Evolutionary conservation across 1,284 basidiomycete genomes (phyloP).

Genomic region (Polyporus tsugae): DNA sequence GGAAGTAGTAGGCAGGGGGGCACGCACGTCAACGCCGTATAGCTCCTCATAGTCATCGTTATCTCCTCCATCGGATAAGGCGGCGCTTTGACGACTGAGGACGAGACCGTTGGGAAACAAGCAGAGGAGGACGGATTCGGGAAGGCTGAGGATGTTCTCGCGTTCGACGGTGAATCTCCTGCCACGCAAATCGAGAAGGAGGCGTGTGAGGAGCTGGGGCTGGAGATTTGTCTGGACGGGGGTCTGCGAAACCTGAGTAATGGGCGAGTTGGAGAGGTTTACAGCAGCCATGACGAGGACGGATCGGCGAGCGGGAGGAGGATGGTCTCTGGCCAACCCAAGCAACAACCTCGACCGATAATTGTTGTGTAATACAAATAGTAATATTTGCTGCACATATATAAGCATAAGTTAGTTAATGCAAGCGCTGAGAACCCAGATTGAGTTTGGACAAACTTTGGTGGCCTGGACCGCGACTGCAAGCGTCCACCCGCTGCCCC

Average conservation of each 20-base stretch:
- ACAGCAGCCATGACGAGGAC: conserved; percentile 54
- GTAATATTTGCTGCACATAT: background rate
- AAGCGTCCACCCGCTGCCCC: background rate
- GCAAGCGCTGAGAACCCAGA: background rate
- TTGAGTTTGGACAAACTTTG: conserved; percentile 19
- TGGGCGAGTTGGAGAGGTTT: conserved; percentile 74
- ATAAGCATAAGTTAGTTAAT: background rate
- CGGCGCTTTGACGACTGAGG: conserved; percentile 85
- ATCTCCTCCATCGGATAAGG: conserved; percentile 75
- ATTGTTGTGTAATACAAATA: background rate
- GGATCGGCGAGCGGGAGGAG: conserved; percentile 15
- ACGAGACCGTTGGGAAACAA: conserved; percentile 98
- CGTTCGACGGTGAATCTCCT: conserved; percentile 94
- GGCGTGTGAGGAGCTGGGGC: conserved; percentile 84
- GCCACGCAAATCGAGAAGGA: conserved; percentile 93
- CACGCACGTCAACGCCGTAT: conserved; percentile 93
- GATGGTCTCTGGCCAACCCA: conserved; percentile 25
- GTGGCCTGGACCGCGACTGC: background rate
- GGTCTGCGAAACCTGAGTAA: conserved; percentile 85
- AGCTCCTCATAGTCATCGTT: conserved; percentile 93
- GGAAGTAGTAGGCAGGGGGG: conserved; percentile 19
- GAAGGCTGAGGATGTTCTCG: conserved; percentile 98
- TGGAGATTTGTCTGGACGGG: conserved; percentile 78
- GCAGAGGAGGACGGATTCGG: conserved; percentile 96
- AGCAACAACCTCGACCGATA: background rate